phyloP scores from a whole-genome alignment of 2,329 filamentous ascomycete species.

The Fusarium keratoplasticum region DNA sequence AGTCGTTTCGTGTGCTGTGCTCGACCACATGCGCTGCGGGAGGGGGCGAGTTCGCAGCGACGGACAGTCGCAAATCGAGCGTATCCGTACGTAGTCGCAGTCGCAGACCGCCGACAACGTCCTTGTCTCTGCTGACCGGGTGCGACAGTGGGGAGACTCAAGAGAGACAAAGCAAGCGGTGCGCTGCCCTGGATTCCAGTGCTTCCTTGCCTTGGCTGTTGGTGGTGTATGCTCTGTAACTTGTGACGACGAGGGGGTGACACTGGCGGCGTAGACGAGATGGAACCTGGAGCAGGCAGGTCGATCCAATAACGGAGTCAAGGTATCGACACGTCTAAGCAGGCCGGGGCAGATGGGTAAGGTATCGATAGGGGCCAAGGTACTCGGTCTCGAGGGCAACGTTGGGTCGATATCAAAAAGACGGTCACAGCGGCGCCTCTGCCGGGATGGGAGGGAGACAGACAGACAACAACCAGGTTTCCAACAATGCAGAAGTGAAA shows the following conservation, averaged over 20 bases:
- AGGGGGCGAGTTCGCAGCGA: not conserved
- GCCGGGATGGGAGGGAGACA: conserved; percentile 6
- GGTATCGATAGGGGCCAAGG: conserved; percentile 13
- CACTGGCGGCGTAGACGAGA: conserved; percentile 26
- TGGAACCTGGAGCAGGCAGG: conserved; percentile 19
- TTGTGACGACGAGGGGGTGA: conserved; percentile 30
- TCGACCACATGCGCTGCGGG: not conserved
- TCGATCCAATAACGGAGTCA: conserved; percentile 18
- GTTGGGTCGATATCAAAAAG: conserved; percentile 27
- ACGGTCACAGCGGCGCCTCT: conserved; percentile 8
- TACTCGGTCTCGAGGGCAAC: conserved; percentile 1
- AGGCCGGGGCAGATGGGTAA: conserved; percentile 21
- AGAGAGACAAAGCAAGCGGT: conserved; percentile 14
- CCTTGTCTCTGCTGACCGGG: conserved; percentile 16
- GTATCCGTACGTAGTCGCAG: conserved; percentile 2
- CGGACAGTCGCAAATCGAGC: not conserved
- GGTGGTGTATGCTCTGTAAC: conserved; percentile 18
- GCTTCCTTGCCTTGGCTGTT: not conserved
- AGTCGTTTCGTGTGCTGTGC: conserved; percentile 13
- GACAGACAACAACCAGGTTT: conserved; percentile 11
- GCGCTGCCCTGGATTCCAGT: conserved; percentile 2
- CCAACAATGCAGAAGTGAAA: conserved; percentile 11
- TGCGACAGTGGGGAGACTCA: conserved; percentile 12
- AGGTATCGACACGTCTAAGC: conserved; percentile 25
- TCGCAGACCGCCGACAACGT: conserved; percentile 4